phyloP scores from a whole-genome alignment of 2,329 filamentous ascomycete genomes.

The Dothideomycetes sp. region DNA sequence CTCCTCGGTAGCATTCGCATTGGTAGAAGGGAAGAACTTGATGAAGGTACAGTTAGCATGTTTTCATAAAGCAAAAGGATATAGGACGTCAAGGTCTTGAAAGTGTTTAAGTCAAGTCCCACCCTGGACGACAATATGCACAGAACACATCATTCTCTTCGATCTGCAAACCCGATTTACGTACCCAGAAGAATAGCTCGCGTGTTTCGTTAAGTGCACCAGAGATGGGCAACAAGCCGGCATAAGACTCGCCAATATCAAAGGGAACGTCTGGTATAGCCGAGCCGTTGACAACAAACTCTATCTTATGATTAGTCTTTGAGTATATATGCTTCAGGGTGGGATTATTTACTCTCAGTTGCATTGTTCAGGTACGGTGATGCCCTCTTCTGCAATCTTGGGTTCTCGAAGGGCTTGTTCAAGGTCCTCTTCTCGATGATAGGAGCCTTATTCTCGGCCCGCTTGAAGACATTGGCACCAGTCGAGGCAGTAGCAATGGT shows the following conservation, averaged over 20 bases:
- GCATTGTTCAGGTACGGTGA: constrained; percentile 14
- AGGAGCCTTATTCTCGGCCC: constrained; percentile 5
- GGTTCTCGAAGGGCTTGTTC: constrained; percentile 13
- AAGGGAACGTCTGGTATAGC: constrained; percentile 32
- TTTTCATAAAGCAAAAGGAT: too few species aligned
- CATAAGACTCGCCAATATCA: constrained; percentile 37
- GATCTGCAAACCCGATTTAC: too few species aligned
- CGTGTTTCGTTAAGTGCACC: constrained; percentile 17
- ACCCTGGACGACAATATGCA: too few species aligned
- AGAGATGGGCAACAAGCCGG: constrained; percentile 26
- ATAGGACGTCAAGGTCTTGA: too few species aligned
- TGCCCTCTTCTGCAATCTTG: constrained; percentile 15
- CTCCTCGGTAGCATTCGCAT: constrained; percentile 35
- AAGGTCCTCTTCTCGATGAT: constrained; percentile 13
- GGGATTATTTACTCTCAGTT: constrained; percentile 12
- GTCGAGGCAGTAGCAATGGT: constrained; percentile 8
- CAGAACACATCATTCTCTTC: too few species aligned
- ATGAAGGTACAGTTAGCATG: too few species aligned
- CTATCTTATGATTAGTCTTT: constrained; percentile 9
- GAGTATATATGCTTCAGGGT: background rate
- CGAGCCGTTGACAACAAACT: constrained; percentile 22
- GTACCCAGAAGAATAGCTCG: constrained; percentile 41
- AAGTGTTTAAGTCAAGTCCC: too few species aligned
- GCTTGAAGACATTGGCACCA: constrained; percentile 11
- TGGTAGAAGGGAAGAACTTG: constrained; percentile 41